Percentiles rank a stretch among this genome's conserved stretches.
Conservation (phyloP, 345 rosid genomes). For the Euphorbia pulcherrima region DNA sequence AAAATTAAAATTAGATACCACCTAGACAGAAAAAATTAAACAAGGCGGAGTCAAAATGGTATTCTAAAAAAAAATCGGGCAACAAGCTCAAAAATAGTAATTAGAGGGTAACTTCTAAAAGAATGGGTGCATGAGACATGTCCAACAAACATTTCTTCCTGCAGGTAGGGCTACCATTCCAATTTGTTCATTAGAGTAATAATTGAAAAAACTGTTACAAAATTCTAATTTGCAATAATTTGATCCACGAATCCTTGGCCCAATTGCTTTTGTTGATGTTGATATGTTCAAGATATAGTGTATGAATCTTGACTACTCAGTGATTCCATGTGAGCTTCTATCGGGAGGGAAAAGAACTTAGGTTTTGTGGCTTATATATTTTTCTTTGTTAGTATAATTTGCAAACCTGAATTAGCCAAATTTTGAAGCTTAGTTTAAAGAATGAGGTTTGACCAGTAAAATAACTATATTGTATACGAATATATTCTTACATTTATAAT, state of each 20-base stretch:
- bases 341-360: not conserved
- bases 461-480: too few relatives aligned
- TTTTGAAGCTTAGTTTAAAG: too few relatives aligned
- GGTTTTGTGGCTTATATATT: not conserved
- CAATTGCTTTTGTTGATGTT: slow-evolving; percentile 10
- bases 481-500: too few relatives aligned
- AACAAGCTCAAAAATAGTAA: too few relatives aligned
- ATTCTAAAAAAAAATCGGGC: too few relatives aligned
- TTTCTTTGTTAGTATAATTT: not conserved
- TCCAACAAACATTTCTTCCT: not conserved
- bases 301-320: slow-evolving; percentile 20
- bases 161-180: slow-evolving; percentile 4
- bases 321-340: slow-evolving; percentile 14
- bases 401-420: too few relatives aligned
- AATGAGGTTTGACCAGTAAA: too few relatives aligned
- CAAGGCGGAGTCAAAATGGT: too few relatives aligned
- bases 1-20: too few relatives aligned
- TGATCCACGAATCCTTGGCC: not conserved
- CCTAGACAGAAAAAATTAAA: too few relatives aligned
- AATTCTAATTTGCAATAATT: not conserved
- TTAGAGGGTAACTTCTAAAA: too few relatives aligned
- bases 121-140: too few relatives aligned
- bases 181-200: slow-evolving; percentile 1
- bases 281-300: slow-evolving; percentile 22
- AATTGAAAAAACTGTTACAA: not conserved